Evolutionary conservation across 768 basidiomycete species (phyloP), one percentile per base, ranked within the genome.

Genomic region (Tricholoma hemisulphureum): DNA sequence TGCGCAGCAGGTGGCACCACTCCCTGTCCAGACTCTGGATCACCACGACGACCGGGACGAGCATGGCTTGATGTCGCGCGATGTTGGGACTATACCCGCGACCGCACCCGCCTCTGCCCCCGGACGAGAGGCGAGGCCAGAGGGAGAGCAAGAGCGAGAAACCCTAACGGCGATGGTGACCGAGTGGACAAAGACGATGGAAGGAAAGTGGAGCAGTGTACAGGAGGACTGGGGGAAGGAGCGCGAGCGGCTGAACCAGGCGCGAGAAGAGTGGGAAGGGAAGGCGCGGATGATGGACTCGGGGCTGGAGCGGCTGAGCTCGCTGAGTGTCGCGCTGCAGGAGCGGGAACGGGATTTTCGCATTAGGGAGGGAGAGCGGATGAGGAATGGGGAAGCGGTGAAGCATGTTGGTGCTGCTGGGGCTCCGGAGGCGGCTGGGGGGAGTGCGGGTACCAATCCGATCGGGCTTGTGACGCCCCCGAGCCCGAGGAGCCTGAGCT

Each of bases 221-320:
- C 84, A 87, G 63, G 87, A 91, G 62, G 89, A 90, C 55, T 97
- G 93, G 93, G 80, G 80, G 2, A 77, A 82, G 34, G 95, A 97
- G 71, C 79, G 93, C 4, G 88, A 88, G 59, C 79, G 91, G 18
- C 77, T 97, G 10, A 77, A 79, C 37, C 76, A 80, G 18, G 92
- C 91, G 11, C 79, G 87, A 49, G 86, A 90, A 39, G 91, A 95
- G 63, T 95, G 90, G 88, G 95, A 95, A 71, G 72, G 58, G 6
- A 80, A 84, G 55, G 75, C 82, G 53, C 75, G 78, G 11, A 69
- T 70, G 8, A 73, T 86, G n/a, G 85, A 87, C 62, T 71, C 75
- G 13, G 78, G 82, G 3, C 61, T 88, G n/a, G 80, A 80, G 37
- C 76, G 72, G 59, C 72, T 80, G 45, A 76, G 63, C 13, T 64